phyloP scores from a whole-genome alignment of 2,329 filamentous ascomycete genomes.

The Venturia effusa region DNA sequence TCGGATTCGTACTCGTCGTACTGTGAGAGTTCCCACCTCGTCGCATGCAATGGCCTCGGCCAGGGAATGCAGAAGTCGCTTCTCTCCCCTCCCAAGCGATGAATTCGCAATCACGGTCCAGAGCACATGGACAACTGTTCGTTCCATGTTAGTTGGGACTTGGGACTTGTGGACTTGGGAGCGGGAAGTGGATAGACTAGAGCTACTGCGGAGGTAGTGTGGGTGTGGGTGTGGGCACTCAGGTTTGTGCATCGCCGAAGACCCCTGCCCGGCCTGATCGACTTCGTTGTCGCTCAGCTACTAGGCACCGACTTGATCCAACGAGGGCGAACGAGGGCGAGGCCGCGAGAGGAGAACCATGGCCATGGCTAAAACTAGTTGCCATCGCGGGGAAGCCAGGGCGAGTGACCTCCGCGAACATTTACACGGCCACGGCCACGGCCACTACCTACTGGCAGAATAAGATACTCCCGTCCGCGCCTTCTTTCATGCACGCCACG shows the following conservation, averaged over 20 bases:
- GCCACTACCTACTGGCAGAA: background rate
- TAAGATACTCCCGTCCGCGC: background rate
- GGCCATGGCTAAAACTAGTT: background rate
- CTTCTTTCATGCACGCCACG: background rate
- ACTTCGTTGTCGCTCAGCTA: background rate
- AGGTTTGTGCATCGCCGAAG: too few relatives aligned
- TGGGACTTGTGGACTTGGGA: background rate
- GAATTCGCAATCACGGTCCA: background rate
- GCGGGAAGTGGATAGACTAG: background rate
- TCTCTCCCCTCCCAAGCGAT: background rate
- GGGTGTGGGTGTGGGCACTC: background rate
- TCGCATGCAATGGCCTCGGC: too few relatives aligned
- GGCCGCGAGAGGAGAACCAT: background rate
- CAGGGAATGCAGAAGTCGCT: background rate
- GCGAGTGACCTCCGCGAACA: background rate
- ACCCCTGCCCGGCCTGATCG: too few relatives aligned
- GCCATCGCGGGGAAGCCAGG: background rate
- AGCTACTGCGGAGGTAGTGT: background rate
- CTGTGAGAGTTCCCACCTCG: too few relatives aligned
- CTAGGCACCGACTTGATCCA: background rate
- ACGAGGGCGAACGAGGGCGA: too few relatives aligned
- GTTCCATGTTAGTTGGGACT: too few relatives aligned
- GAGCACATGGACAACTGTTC: background rate
- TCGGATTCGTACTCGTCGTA: too few relatives aligned
- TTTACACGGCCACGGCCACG: too few relatives aligned